Base-by-base conservation (phyloP, 331 rosid species). In the Stylosanthes scabra region DNA sequence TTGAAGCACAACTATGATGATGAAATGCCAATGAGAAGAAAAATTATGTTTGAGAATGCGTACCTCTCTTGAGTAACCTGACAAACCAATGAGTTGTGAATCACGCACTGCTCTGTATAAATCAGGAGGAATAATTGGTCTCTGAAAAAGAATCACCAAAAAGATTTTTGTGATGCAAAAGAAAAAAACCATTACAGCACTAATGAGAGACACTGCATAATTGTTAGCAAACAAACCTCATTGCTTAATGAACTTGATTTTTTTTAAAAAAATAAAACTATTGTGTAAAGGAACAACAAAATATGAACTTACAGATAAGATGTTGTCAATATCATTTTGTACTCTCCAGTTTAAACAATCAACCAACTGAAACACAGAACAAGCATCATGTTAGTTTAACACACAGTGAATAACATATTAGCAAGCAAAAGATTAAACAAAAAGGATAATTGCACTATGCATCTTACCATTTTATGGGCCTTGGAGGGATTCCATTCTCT, bases 31-130 rank as follows among this genome's bases (percentile, higher is more conserved):
- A 42, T 16, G 47, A 45, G 68, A 62, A 5, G 44, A 16, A 13
- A 66, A 11, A 41, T 42, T 39, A 59, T 71, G 64, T 55, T 63
- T 41, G 52, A 85, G 86, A 83, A 74, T 76, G 50, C 81, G 77
- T 57, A 94, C 99, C 97, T 94, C 97, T 81, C 77, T 94, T 6
- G 99, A 87, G 87, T 88, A 86, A 52, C 99, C 99, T 11, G 99
- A 90, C 69, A 91, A 56, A 29, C 99, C 99, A 41, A 91, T 72
- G 74, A 91, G 97, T 68, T 94, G 99, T 2, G 97, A 88, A 82
- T 94, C 93, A 77, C 99, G 93, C 67, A 94, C 83, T 55, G 79
- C 72, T 87, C 89, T 90, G 83, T 91, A 94, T 71, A 90, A 75
- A 27, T 90, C 89, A 72, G 83, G 57, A 56, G 99, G 96, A 80